Evolutionary conservation across 2,329 filamentous ascomycete species (phyloP).

Genomic region (Cordyceps farinosa): DNA sequence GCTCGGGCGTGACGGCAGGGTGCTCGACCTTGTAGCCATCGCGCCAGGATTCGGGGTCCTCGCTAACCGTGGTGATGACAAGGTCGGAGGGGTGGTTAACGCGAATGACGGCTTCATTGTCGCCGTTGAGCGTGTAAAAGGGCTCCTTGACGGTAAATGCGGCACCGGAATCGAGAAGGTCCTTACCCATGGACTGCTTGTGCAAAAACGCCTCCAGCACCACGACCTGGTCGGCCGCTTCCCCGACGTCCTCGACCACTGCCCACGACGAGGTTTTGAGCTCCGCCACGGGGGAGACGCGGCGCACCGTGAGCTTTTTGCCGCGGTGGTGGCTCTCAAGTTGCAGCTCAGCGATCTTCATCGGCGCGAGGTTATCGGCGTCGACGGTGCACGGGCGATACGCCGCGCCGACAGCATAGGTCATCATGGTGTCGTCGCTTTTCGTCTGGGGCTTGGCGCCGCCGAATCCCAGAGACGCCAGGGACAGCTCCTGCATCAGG

Average conservation of each 20-base stretch:
- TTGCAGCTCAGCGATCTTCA: constrained; percentile 25
- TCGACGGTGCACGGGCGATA: constrained; percentile 27
- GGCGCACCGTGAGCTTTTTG: constrained; percentile 24
- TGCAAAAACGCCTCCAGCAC: constrained; percentile 33
- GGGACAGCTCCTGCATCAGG: constrained; percentile 32
- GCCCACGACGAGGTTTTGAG: constrained; percentile 29
- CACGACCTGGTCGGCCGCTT: constrained; percentile 24
- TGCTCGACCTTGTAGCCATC: neutral
- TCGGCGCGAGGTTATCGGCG: constrained; percentile 24
- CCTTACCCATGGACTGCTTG: constrained; percentile 30
- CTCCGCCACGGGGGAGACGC: constrained; percentile 27
- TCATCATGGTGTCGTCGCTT: constrained; percentile 25
- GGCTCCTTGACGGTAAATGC: constrained; percentile 47
- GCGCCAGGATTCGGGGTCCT: constrained; percentile 23
- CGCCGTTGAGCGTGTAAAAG: constrained; percentile 41
- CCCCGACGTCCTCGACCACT: constrained; percentile 30
- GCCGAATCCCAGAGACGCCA: constrained; percentile 22
- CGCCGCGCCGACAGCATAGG: constrained; percentile 26
- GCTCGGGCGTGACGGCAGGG: constrained; percentile 19
- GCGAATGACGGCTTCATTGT: constrained; percentile 40
- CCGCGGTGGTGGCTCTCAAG: constrained; percentile 33
- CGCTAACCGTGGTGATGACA: constrained; percentile 19
- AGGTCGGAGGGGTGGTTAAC: constrained; percentile 34
- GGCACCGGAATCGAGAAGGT: constrained; percentile 32
- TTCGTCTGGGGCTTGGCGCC: constrained; percentile 18